phyloP scores from a whole-genome alignment of 768 basidiomycete genomes.

The Pluteus cervinus region DNA sequence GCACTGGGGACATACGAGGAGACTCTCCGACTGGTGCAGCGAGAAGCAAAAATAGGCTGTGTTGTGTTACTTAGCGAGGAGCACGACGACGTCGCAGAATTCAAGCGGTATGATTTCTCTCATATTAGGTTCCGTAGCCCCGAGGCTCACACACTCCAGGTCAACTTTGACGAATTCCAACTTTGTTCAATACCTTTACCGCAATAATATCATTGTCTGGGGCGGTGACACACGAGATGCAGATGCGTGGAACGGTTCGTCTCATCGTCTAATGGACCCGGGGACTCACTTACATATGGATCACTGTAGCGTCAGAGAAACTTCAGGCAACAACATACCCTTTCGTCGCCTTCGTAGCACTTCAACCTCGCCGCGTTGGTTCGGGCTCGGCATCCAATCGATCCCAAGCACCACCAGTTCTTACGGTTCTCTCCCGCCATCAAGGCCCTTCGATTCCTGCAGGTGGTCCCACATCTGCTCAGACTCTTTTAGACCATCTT shows the following conservation, averaged over 20 bases:
- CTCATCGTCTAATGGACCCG: conserved; percentile 6
- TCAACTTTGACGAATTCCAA: conserved; percentile 69
- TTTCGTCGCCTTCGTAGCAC: conserved; percentile 85
- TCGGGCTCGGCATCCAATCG: conserved; percentile 28
- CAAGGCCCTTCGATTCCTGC: conserved; percentile 51
- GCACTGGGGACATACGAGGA: conserved; percentile 77
- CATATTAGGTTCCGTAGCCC: neutral
- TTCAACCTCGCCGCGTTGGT: conserved; percentile 63
- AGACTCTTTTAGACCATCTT: conserved; percentile 61
- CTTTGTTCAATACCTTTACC: conserved; percentile 62
- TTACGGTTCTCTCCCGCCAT: conserved; percentile 85
- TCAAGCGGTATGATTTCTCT: conserved; percentile 63
- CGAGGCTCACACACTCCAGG: conserved; percentile 27
- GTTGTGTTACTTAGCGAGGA: conserved; percentile 82
- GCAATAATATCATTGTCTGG: conserved; percentile 82
- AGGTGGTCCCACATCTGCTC: conserved; percentile 54
- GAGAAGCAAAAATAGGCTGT: conserved; percentile 69
- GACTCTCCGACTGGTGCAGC: conserved; percentile 63
- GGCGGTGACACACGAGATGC: conserved; percentile 83
- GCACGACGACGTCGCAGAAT: conserved; percentile 83
- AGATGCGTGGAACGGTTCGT: conserved; percentile 68
- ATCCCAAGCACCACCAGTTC: conserved; percentile 32
- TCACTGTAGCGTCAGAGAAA: conserved; percentile 54
- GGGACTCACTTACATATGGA: neutral
- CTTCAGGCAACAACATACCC: conserved; percentile 89